Conservation (phyloP, 805 yeast genomes). For the Ogataea allantospora region DNA sequence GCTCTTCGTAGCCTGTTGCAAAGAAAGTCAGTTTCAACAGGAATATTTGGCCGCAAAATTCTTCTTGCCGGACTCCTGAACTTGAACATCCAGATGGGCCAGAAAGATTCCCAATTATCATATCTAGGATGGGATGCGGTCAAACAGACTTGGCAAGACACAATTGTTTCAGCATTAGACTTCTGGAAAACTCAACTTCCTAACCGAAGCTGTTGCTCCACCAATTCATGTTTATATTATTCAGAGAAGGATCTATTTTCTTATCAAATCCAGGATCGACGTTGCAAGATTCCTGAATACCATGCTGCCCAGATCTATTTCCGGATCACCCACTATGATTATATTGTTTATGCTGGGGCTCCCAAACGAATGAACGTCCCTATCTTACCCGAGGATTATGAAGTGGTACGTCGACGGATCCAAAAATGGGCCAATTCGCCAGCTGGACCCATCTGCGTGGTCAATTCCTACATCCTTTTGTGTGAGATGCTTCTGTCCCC, state of each 20-base stretch:
- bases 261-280: slow-evolving; percentile 26
- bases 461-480: slow-evolving; percentile 55
- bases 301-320: slow-evolving; percentile 67
- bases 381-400: slow-evolving; percentile 52
- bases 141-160: slow-evolving; percentile 57
- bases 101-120: slow-evolving; percentile 49
- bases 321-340: slow-evolving; percentile 66
- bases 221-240: slow-evolving; percentile 17
- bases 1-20: slow-evolving; percentile 40
- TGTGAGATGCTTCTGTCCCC: slow-evolving; percentile 51
- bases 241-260: slow-evolving; percentile 12
- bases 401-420: slow-evolving; percentile 45
- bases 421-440: slow-evolving; percentile 45
- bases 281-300: slow-evolving; percentile 60
- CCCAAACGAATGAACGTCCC: slow-evolving; percentile 68
- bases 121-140: slow-evolving; percentile 37
- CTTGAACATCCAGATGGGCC: slow-evolving; percentile 57
- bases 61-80: slow-evolving; percentile 61
- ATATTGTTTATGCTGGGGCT: slow-evolving; percentile 73
- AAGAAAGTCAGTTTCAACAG: slow-evolving; percentile 40
- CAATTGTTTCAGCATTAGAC: slow-evolving; percentile 61
- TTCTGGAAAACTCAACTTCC: slow-evolving; percentile 51
- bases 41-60: slow-evolving; percentile 60
- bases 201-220: slow-evolving; percentile 21
- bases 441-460: slow-evolving; percentile 47